A percentile compares a stretch with the other conserved stretches of the same genome.
Evolutionary conservation across 441 rosid species (phyloP).

Genomic region (Melastoma candidum): DNA sequence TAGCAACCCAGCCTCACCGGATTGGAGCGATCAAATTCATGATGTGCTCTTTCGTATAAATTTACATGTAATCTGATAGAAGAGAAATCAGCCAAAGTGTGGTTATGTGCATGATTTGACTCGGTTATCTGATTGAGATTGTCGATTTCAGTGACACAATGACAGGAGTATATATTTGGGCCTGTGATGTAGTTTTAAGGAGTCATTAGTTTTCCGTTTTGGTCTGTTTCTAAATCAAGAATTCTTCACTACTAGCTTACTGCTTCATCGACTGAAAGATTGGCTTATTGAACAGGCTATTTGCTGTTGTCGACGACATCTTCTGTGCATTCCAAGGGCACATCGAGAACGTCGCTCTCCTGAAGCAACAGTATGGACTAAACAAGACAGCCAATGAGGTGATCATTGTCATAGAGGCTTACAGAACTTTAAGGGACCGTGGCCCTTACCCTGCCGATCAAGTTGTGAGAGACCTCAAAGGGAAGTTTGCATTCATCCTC

Average conservation of each 20-base stretch:
- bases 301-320: constrained; percentile 86
- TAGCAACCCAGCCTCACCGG: too few relatives aligned
- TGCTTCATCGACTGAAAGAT: neutral
- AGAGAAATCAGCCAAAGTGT: too few relatives aligned
- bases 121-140: too few relatives aligned
- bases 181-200: neutral
- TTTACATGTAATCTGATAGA: too few relatives aligned
- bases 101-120: too few relatives aligned
- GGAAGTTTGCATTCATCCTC: constrained; percentile 70
- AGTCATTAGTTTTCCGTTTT: constrained; percentile 13
- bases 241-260: neutral
- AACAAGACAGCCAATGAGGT: constrained; percentile 85
- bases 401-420: constrained; percentile 85
- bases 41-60: too few relatives aligned
- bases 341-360: constrained; percentile 68
- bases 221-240: too few relatives aligned
- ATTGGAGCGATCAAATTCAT: too few relatives aligned
- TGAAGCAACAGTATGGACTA: constrained; percentile 91
- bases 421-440: constrained; percentile 82
- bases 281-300: constrained; percentile 34
- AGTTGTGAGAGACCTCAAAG: constrained; percentile 79
- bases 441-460: constrained; percentile 95
- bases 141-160: too few relatives aligned
- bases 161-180: too few relatives aligned
- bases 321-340: constrained; percentile 97